These are phyloP conservation scores for Aphanocladium album DNA, from an alignment of 2,329 filamentous ascomycete species.

Conservation along the genomic window DNA sequence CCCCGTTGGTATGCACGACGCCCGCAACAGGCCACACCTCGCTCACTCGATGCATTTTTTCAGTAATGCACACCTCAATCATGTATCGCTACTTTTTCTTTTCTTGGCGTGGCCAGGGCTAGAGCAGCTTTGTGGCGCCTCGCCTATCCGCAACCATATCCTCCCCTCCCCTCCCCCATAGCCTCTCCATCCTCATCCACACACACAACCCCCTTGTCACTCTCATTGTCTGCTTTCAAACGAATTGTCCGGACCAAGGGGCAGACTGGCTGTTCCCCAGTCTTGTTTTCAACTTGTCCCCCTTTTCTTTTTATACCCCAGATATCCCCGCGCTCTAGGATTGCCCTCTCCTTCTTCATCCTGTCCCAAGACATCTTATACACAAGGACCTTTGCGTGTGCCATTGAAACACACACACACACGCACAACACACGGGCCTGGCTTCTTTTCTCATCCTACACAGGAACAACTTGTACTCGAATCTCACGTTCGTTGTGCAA, in stretches of 20 bases:
- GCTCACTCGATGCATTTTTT: neutral
- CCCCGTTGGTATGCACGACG: neutral
- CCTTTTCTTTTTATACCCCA: neutral
- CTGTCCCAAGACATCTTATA: neutral
- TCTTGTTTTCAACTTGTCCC: neutral
- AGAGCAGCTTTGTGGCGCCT: too few relatives aligned
- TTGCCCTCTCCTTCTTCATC: neutral
- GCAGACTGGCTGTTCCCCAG: neutral
- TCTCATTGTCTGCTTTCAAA: neutral
- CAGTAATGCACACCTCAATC: too few relatives aligned
- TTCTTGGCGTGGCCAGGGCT: too few relatives aligned
- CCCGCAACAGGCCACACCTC: neutral
- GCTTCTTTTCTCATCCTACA: neutral
- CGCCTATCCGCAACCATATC: conserved; percentile 1
- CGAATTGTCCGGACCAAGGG: neutral
- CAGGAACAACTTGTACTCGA: neutral
- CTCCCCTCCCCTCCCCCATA: neutral
- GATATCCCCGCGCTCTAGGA: neutral
- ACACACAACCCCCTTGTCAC: neutral
- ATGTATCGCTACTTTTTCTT: neutral
- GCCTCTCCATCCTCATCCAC: neutral
- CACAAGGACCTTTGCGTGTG: neutral
- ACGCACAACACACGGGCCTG: too few relatives aligned
- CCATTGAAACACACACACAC: neutral
- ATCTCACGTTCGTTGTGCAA: neutral